A percentile compares a stretch with the other conserved stretches of the same genome.
phyloP scores from a whole-genome alignment of 2,329 filamentous ascomycete species.

The Trichoderma sp. region DNA sequence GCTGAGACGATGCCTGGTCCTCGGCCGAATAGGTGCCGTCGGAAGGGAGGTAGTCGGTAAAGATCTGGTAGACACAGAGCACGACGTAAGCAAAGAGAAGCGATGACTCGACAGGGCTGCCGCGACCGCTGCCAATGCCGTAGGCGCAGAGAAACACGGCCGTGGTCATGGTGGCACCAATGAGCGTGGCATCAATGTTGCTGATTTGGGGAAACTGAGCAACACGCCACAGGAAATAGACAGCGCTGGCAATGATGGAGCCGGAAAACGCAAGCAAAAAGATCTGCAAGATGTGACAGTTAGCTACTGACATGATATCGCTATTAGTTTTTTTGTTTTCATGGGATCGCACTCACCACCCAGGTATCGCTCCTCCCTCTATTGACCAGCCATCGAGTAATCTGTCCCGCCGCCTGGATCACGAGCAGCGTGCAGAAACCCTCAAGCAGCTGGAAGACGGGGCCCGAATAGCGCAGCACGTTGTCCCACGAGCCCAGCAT shows the following conservation, averaged over 20 bases:
- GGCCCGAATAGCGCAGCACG: slow-evolving; percentile 82
- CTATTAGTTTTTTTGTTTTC: neutral
- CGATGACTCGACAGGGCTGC: slow-evolving; percentile 93
- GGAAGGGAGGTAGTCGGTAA: slow-evolving; percentile 93
- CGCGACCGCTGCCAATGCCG: slow-evolving; percentile 89
- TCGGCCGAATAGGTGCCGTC: slow-evolving; percentile 56
- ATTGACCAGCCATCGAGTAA: slow-evolving; percentile 93
- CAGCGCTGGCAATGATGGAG: slow-evolving; percentile 85
- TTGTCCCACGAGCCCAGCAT: slow-evolving; percentile 88
- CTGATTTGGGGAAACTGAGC: slow-evolving; percentile 90
- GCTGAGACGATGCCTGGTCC: slow-evolving; percentile 54
- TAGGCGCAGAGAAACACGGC: slow-evolving; percentile 90
- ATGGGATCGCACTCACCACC: slow-evolving; percentile 64
- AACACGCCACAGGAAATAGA: slow-evolving; percentile 96
- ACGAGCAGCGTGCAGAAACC: slow-evolving; percentile 95
- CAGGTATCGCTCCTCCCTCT: slow-evolving; percentile 89
- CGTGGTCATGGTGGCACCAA: slow-evolving; percentile 88
- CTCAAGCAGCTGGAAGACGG: slow-evolving; percentile 89
- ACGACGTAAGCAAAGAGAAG: slow-evolving; percentile 95
- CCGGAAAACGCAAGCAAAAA: slow-evolving; percentile 82
- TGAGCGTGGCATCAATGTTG: slow-evolving; percentile 87
- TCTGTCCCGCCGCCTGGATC: slow-evolving; percentile 91
- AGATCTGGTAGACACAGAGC: slow-evolving; percentile 98
- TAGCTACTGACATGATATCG: neutral
- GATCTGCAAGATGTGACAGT: slow-evolving; percentile 55